phyloP scores from a whole-genome alignment of 345 rosid species.

The Corymbia maculata region DNA sequence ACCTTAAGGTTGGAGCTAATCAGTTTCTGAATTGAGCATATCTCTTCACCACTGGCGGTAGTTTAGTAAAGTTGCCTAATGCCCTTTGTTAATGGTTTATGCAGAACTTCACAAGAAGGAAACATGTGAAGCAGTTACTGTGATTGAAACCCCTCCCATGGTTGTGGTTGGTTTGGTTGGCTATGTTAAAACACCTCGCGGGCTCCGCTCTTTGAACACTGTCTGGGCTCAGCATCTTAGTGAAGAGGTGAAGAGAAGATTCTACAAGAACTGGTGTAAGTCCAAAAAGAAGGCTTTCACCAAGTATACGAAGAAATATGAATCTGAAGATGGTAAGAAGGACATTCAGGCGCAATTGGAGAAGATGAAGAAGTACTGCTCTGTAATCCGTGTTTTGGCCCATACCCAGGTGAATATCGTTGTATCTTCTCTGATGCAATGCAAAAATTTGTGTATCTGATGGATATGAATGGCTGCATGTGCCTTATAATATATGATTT shows the following conservation, averaged over 20 bases:
- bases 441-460: not conserved
- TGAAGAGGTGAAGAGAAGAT: constrained; percentile 80
- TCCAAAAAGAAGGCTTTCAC: constrained; percentile 90
- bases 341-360: constrained; percentile 56
- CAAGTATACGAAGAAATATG: constrained; percentile 51
- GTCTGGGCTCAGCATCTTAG: constrained; percentile 92
- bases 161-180: constrained; percentile 91
- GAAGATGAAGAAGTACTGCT: constrained; percentile 78
- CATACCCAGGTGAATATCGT: constrained; percentile 52
- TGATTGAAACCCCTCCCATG: constrained; percentile 88
- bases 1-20: not conserved
- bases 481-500: not conserved
- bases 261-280: constrained; percentile 85
- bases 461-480: not conserved
- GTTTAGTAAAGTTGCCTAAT: not conserved
- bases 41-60: not conserved
- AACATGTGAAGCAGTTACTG: constrained; percentile 83
- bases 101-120: constrained; percentile 93
- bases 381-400: constrained; percentile 79
- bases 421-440: not conserved
- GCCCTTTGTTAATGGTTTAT: not conserved
- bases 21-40: not conserved
- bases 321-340: constrained; percentile 67
- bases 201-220: constrained; percentile 66
- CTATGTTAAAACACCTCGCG: constrained; percentile 72